These are phyloP conservation scores for Vicia sativa DNA, from an alignment of 306 rosid species.

Conservation along the genomic window DNA sequence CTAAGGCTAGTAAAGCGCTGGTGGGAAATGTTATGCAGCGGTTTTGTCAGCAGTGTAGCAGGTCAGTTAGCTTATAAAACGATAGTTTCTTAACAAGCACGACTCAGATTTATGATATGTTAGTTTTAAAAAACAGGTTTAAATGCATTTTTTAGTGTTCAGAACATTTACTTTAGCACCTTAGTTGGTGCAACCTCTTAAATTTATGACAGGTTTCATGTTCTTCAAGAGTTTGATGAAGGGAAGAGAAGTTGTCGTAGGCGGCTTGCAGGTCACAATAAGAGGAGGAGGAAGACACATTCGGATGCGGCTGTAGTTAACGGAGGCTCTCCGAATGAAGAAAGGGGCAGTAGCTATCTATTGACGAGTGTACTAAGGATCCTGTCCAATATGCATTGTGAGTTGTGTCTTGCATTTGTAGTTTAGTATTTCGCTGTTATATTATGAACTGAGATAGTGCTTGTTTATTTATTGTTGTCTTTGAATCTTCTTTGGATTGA, in stretches of 20 bases:
- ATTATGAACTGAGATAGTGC: not conserved
- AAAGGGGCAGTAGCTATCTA: conserved; percentile 74
- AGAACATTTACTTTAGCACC: conserved; percentile 36
- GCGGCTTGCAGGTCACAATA: conserved; percentile 94
- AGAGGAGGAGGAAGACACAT: conserved; percentile 83
- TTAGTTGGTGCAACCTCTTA: conserved; percentile 39
- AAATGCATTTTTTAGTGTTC: conserved; percentile 13
- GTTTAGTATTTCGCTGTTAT: not conserved
- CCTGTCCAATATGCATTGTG: conserved; percentile 85
- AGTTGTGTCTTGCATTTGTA: conserved; percentile 38
- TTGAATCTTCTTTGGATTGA: not conserved
- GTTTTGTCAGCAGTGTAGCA: conserved; percentile 98
- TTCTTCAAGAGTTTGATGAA: conserved; percentile 94
- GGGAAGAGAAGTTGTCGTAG: conserved; percentile 98
- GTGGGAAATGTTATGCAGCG: conserved; percentile 89
- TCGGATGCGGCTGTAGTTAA: conserved; percentile 65
- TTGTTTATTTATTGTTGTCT: not conserved
- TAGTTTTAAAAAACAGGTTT: conserved; percentile 14
- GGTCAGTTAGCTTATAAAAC: conserved; percentile 59
- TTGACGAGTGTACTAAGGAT: conserved; percentile 76
- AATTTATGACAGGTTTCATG: conserved; percentile 83
- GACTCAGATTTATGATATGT: conserved; percentile 18
- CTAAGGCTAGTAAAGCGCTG: conserved; percentile 75
- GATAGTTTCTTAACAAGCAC: conserved; percentile 13
- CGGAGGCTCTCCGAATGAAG: conserved; percentile 66